A percentile compares a stretch with the other conserved stretches of the same genome.
These are phyloP conservation scores for Papiliotrema laurentii DNA, from an alignment of 1,284 basidiomycete genomes.

Conservation along the genomic window DNA sequence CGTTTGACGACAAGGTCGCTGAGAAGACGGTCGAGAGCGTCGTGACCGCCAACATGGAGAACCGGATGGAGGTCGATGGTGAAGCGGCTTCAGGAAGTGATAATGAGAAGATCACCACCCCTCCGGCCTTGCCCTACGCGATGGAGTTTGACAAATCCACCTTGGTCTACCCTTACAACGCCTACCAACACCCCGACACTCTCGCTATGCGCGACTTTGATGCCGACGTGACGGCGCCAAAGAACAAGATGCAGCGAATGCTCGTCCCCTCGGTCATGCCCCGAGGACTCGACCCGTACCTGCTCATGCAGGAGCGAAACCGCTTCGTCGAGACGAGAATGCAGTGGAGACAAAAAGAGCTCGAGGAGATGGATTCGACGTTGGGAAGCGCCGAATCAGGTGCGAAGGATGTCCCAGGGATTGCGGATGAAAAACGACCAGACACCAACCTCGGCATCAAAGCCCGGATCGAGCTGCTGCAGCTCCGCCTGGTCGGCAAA, in stretches of 20 bases:
- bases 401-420: slow-evolving; percentile 50
- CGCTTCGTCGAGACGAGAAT: slow-evolving; percentile 86
- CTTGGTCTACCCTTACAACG: slow-evolving; percentile 90
- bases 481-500: slow-evolving; percentile 83
- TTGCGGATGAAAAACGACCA: slow-evolving; percentile 53
- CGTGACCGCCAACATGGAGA: slow-evolving; percentile 36
- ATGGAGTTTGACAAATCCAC: slow-evolving; percentile 77
- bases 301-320: slow-evolving; percentile 86
- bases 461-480: slow-evolving; percentile 91
- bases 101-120: slow-evolving; percentile 26
- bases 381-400: slow-evolving; percentile 70
- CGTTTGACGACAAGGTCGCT: slow-evolving; percentile 54
- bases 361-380: slow-evolving; percentile 77
- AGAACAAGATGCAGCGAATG: slow-evolving; percentile 59
- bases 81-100: slow-evolving; percentile 12
- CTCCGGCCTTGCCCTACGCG: slow-evolving; percentile 40
- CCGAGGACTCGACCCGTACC: slow-evolving; percentile 85
- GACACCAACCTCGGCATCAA: slow-evolving; percentile 57
- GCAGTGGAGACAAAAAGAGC: slow-evolving; percentile 80
- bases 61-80: slow-evolving; percentile 11
- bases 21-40: slow-evolving; percentile 74
- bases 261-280: slow-evolving; percentile 88
- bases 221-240: slow-evolving; percentile 39
- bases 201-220: slow-evolving; percentile 60
- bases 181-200: slow-evolving; percentile 80